Evolutionary conservation across 2,329 filamentous ascomycete species (phyloP), one percentile per base, ranked within the genome.

Genomic region (Niveomyces coronatus): DNA sequence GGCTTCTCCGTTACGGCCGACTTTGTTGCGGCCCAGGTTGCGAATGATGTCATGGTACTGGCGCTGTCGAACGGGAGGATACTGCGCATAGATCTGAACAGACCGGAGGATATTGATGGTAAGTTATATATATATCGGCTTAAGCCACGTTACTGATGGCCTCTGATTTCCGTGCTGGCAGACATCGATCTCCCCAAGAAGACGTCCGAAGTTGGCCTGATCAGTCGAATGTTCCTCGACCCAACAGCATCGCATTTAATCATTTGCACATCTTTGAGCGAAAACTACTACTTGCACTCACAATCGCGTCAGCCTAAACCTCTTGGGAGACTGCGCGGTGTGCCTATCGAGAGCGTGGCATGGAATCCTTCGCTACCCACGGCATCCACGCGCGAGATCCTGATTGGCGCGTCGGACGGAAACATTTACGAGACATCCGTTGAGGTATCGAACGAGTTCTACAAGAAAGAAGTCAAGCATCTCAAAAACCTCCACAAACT

Each of bases 151-250:
- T n/a, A n/a, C n/a, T n/a, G n/a, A n/a, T n/a, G n/a, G n/a, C n/a
- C n/a, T n/a, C n/a, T n/a, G n/a, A n/a, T n/a, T n/a, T n/a, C n/a
- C n/a, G n/a, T 15, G 7, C 27, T 28, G 9, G 9, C 51, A 94
- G 89, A 98, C 62, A 94, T 98, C 58, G 91, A 98, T 59, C 76
- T 98, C 7, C 91, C 91, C 26, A 94, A 93, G 65, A 91, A 89
- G 53, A 77, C 85, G 13, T 82, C 85, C 26, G 89, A 98, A 58
- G 76, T 91, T 43, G 91, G 91, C 48, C 75, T 94, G 37, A 96
- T 98, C 54, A 81, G 84, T 49, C 85, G 84, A 65, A 86, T 98
- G 75, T 98, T 98, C 64, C 82, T 98, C 54, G 91, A 98, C 55
- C 89, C 91, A 19, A 94, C 89, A 9, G 91, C 91, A 19, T 95